These are phyloP conservation scores for Coffea humblotiana DNA, from an alignment of 305 asterid genomes.

Conservation along the genomic window DNA sequence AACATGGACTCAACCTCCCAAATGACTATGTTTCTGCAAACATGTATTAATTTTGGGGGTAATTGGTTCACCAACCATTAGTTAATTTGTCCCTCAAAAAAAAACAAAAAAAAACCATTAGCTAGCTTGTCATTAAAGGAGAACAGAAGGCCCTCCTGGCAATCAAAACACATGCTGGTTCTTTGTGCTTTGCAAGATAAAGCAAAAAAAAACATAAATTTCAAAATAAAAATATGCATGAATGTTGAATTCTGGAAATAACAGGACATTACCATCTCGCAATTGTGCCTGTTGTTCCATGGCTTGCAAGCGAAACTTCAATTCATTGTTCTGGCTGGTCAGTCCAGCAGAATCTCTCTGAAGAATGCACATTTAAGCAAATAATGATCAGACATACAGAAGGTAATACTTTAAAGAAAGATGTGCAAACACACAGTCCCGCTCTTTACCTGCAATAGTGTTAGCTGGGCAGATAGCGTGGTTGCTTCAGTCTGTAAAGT, in stretches of 20 bases:
- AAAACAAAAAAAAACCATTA: neutral
- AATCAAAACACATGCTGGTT: neutral
- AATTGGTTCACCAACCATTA: neutral
- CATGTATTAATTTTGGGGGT: neutral
- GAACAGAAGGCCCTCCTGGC: neutral
- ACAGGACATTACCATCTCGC: slow-evolving; percentile 53
- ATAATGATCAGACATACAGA: neutral
- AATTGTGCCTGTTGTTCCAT: slow-evolving; percentile 98
- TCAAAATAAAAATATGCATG: neutral
- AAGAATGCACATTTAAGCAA: slow-evolving; percentile 16
- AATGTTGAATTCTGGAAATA: neutral
- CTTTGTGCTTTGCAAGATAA: neutral
- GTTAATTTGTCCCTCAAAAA: too few species aligned
- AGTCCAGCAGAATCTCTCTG: slow-evolving; percentile 93
- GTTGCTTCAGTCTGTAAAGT: slow-evolving; percentile 96
- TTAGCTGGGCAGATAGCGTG: slow-evolving; percentile 87
- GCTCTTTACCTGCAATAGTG: slow-evolving; percentile 70
- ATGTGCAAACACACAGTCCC: neutral
- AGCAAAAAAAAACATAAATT: neutral
- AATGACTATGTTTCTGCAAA: neutral
- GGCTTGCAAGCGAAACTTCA: slow-evolving; percentile 84
- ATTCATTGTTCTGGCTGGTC: slow-evolving; percentile 75
- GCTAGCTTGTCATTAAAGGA: neutral
- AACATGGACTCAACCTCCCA: neutral
- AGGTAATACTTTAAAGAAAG: neutral